Base-by-base conservation (phyloP, 2,329 filamentous ascomycete species). In the Aspergillus arachidicola region DNA sequence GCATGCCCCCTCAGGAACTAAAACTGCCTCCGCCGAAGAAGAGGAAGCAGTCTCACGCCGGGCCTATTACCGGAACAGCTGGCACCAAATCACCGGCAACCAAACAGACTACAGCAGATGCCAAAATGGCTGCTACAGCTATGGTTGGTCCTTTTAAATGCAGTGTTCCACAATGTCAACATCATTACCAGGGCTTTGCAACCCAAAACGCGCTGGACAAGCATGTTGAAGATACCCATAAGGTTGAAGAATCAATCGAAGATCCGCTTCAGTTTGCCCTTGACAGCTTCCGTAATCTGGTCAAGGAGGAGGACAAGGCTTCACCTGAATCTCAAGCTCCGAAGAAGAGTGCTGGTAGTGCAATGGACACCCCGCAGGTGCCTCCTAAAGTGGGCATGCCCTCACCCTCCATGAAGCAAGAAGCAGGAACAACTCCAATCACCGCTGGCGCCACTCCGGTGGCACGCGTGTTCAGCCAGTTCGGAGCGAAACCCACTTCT, bases 21-120 rank as follows among this genome's bases (percentile, higher is more conserved):
- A 84, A 86, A 54, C 75, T 89, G 28, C 87, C 86, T 21, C 80
- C 83, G 2, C 79, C 80, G 61, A 89, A 88, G 78, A 85, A 82
- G 69, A 80, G 82, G 59, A 87, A 86, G 78, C 80, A 85, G 65
- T 83, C 82, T 58, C 80, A 83, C 58, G 73, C 79, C 10, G 73
- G 70, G 36, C 61, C 69, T 36, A 75, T 74, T 55, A 58, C 70
- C 12, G 68, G 66, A 3, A 69, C 67, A 3, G 66, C 76, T 6
- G 69, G 73, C 26, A 63, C 73, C 2, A 78, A 76, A 53, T 69
- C 75, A 3, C 71, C 73, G 48, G 48, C 61, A 30, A 60, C 55
- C 32, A 76, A 79, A 56, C 71, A 76, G 74, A 69, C 71, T 36
- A 75, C 77, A 21, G 73, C 76, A 6, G 80, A 83, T 55, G 78